Percentiles rank a stretch among this genome's conserved stretches.
Evolutionary conservation across 148 eudicot species (phyloP).

Genomic region (Rhododendron henanense): DNA sequence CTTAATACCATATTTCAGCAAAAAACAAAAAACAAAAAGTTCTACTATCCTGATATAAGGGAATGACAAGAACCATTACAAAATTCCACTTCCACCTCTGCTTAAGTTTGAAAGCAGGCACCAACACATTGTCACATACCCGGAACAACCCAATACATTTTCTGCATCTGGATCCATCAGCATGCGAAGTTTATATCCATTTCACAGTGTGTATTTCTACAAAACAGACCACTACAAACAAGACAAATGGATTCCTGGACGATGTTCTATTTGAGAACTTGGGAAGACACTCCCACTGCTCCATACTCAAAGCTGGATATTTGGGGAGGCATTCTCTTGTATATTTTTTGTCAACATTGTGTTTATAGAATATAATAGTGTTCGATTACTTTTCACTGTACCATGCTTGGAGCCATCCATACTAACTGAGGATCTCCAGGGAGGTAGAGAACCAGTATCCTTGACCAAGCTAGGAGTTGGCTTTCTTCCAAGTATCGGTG

Average conservation of each 20-base stretch:
- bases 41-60: background rate
- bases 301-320: conserved; percentile 22
- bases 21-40: background rate
- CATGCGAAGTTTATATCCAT: background rate
- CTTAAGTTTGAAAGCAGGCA: background rate
- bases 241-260: background rate
- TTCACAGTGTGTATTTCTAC: background rate
- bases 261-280: background rate
- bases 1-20: background rate
- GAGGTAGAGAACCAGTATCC: conserved; percentile 28
- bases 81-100: background rate
- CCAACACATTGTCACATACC: background rate
- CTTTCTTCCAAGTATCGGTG: conserved; percentile 35
- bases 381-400: conserved; percentile 17
- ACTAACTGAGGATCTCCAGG: conserved; percentile 28
- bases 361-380: conserved; percentile 8
- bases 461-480: conserved; percentile 16
- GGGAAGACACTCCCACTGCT: background rate
- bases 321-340: conserved; percentile 45
- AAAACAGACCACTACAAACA: background rate
- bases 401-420: conserved; percentile 24
- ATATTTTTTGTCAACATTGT: conserved; percentile 22
- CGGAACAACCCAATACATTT: background rate
- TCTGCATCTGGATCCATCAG: background rate
- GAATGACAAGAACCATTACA: background rate